phyloP scores from a whole-genome alignment of 305 asterid species.

The Solanum aculeatissimum region DNA sequence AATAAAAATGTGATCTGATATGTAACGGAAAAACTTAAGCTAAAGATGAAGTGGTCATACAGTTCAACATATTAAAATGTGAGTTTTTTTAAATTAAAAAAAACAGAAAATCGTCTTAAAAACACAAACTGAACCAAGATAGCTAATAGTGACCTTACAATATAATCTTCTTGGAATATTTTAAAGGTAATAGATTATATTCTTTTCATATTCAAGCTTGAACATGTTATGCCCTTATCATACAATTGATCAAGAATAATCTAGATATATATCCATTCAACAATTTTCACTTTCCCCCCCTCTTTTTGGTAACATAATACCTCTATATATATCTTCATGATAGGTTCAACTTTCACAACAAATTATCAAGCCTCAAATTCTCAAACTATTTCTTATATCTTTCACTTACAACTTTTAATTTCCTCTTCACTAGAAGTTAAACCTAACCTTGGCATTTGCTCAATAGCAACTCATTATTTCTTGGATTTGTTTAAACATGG shows the following conservation, averaged over 20 bases:
- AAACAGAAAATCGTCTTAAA: background rate
- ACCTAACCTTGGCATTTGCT: background rate
- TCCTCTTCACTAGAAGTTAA: background rate
- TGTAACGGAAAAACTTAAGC: background rate
- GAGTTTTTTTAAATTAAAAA: background rate
- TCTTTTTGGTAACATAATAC: background rate
- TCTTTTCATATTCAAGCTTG: background rate
- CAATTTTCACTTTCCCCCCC: background rate
- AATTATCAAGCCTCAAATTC: background rate
- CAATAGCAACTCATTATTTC: background rate
- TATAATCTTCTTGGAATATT: background rate
- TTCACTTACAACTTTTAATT: background rate
- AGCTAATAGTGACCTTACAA: background rate
- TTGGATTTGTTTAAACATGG: slow-evolving; percentile 14
- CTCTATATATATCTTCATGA: background rate
- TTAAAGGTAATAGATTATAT: background rate
- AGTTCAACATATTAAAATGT: background rate
- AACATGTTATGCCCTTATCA: background rate
- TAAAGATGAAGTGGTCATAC: background rate
- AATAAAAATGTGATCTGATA: background rate
- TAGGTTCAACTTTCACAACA: background rate
- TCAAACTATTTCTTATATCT: background rate
- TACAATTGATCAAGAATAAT: background rate
- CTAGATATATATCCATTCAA: background rate
- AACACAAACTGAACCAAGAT: background rate